Percentiles rank a stretch among this genome's conserved stretches.
Evolutionary conservation across 176 grass and related monocot species (phyloP).

Genomic region (Juncus effusus): DNA sequence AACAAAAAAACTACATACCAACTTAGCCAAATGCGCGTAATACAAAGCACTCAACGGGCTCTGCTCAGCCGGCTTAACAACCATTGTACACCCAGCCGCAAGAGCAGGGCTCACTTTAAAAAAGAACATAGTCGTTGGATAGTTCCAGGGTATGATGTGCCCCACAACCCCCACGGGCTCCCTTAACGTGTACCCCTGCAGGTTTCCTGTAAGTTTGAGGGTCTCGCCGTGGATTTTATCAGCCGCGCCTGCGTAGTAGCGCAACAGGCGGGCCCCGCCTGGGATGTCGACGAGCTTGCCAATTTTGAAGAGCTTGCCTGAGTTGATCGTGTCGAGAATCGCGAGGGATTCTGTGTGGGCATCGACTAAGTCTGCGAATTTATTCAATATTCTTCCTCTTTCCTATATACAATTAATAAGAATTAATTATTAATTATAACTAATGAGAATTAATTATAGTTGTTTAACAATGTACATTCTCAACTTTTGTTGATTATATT

Average conservation of each 20-base stretch:
- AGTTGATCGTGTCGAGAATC: constrained; percentile 56
- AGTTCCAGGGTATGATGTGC: constrained; percentile 87
- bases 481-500: background rate
- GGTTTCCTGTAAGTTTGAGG: constrained; percentile 41
- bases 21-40: constrained; percentile 67
- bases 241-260: constrained; percentile 89
- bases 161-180: constrained; percentile 82
- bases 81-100: constrained; percentile 75
- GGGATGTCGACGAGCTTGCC: constrained; percentile 54
- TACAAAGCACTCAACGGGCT: constrained; percentile 68
- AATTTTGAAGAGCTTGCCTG: constrained; percentile 56
- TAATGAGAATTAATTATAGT: background rate
- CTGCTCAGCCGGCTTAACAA: constrained; percentile 93
- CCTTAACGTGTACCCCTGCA: constrained; percentile 77
- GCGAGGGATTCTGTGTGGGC: constrained; percentile 57
- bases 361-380: constrained; percentile 67
- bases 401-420: constrained; percentile 29
- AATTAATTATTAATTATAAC: background rate
- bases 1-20: constrained; percentile 22
- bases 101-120: constrained; percentile 67
- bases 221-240: constrained; percentile 90
- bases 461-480: background rate
- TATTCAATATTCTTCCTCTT: constrained; percentile 55
- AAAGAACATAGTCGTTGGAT: constrained; percentile 78
- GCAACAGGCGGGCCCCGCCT: constrained; percentile 22